A percentile compares a stretch with the other conserved stretches of the same genome.
These are phyloP conservation scores for Yueomyces sp. DNA, from an alignment of 1,139 yeast genomes.

Conservation along the genomic window DNA sequence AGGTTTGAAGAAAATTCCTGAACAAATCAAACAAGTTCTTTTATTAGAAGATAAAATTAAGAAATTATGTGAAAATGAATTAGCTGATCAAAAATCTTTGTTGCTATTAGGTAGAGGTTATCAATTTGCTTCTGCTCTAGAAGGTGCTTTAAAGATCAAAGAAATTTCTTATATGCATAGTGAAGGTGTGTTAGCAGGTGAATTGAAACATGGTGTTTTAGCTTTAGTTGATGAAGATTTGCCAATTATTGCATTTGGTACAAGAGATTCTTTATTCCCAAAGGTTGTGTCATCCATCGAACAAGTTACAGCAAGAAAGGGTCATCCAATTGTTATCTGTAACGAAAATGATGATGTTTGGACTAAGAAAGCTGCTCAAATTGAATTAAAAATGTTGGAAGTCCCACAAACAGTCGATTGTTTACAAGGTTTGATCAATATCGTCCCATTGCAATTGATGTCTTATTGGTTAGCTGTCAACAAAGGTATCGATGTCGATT, in stretches of 20 bases:
- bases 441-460: constrained; percentile 89
- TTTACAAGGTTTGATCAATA: constrained; percentile 89
- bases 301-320: constrained; percentile 95
- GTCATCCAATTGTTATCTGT: constrained; percentile 89
- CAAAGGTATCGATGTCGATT: constrained; percentile 94
- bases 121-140: constrained; percentile 94
- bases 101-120: constrained; percentile 93
- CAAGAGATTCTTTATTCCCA: constrained; percentile 95
- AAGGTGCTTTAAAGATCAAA: constrained; percentile 95
- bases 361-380: constrained; percentile 30
- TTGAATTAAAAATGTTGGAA: constrained; percentile 50
- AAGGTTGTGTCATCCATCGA: constrained; percentile 92
- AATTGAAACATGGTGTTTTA: constrained; percentile 94
- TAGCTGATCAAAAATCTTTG: constrained; percentile 75
- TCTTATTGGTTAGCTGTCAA: constrained; percentile 95
- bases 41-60: constrained; percentile 63
- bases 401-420: constrained; percentile 96
- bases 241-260: constrained; percentile 92
- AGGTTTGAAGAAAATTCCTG: constrained; percentile 76
- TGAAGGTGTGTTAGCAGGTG: constrained; percentile 98
- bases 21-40: constrained; percentile 70
- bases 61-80: constrained; percentile 55
- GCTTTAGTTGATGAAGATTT: constrained; percentile 90
- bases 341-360: constrained; percentile 72
- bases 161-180: constrained; percentile 98